Evolutionary conservation across 2,329 filamentous ascomycete species (phyloP).

Genomic region (Calonectria hawksworthii): DNA sequence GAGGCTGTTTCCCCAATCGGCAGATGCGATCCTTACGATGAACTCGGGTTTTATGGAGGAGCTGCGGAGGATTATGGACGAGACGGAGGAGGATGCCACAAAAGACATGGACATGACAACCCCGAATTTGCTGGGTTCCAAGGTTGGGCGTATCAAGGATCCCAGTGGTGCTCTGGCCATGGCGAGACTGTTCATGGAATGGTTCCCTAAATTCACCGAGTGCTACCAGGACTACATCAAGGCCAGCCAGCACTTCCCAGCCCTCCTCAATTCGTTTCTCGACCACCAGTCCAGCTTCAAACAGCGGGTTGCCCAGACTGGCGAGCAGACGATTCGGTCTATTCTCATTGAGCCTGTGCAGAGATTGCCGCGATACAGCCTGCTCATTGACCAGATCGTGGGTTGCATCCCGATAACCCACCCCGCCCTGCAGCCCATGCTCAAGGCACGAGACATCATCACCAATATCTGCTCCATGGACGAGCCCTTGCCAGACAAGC

Average conservation of each 20-base stretch:
- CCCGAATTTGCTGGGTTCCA: constrained; percentile 57
- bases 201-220: constrained; percentile 93
- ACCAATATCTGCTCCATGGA: constrained; percentile 98
- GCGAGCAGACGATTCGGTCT: constrained; percentile 92
- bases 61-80: constrained; percentile 82
- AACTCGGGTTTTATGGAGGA: constrained; percentile 86
- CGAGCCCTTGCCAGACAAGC: constrained; percentile 76
- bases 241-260: constrained; percentile 88
- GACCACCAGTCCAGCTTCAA: constrained; percentile 87
- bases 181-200: constrained; percentile 86
- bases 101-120: constrained; percentile 78
- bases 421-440: constrained; percentile 84
- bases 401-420: constrained; percentile 88
- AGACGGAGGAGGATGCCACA: constrained; percentile 84
- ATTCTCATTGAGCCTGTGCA: constrained; percentile 97
- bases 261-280: constrained; percentile 83
- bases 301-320: constrained; percentile 82
- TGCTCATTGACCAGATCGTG: constrained; percentile 96
- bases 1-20: constrained; percentile 83
- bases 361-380: constrained; percentile 90
- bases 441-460: constrained; percentile 93
- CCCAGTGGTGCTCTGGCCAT: constrained; percentile 83
- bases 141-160: constrained; percentile 70
- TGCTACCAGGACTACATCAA: constrained; percentile 95
- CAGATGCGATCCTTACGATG: constrained; percentile 84